phyloP scores from a whole-genome alignment of 768 basidiomycete genomes.

The Hortiboletus flavorubellus region DNA sequence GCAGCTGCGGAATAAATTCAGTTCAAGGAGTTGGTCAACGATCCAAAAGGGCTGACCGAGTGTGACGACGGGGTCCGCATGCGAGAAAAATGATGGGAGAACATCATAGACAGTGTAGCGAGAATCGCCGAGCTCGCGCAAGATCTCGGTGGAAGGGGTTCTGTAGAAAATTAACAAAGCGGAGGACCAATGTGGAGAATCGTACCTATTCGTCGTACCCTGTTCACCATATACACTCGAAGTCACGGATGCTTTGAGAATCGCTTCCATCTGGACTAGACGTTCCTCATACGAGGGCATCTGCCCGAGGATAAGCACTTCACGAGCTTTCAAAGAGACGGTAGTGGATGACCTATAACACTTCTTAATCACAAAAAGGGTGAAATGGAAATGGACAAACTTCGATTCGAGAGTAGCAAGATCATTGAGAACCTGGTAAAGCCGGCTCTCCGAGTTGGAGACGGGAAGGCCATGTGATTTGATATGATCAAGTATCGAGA shows the following conservation, averaged over 20 bases:
- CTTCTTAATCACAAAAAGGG: conserved; percentile 1
- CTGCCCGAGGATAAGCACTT: conserved; percentile 93
- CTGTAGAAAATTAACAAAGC: conserved; percentile 36
- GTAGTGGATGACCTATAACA: conserved; percentile 73
- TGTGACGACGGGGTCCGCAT: conserved; percentile 77
- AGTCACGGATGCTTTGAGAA: conserved; percentile 84
- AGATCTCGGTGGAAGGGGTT: conserved; percentile 78
- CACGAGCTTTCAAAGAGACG: conserved; percentile 92
- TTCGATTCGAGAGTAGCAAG: conserved; percentile 88
- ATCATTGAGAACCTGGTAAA: conserved; percentile 75
- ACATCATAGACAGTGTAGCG: conserved; percentile 97
- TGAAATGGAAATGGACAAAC: conserved; percentile 38
- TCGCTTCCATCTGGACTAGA: conserved; percentile 87
- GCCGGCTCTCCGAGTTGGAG: conserved; percentile 65
- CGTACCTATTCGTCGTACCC: conserved; percentile 56
- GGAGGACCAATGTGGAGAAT: not conserved
- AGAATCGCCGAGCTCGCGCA: conserved; percentile 93
- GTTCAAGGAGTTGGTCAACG: not conserved
- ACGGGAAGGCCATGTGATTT: conserved; percentile 77
- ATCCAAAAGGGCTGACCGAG: conserved; percentile 54
- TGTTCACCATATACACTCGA: conserved; percentile 89
- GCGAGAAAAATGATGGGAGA: conserved; percentile 91
- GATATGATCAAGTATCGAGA: conserved; percentile 85
- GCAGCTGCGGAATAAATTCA: conserved; percentile 55
- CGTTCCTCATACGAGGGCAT: conserved; percentile 98